Evolutionary conservation across 257 asterid genomes (phyloP), one percentile per base, ranked within the genome.

Genomic region (Parsonsia alboflavescens): DNA sequence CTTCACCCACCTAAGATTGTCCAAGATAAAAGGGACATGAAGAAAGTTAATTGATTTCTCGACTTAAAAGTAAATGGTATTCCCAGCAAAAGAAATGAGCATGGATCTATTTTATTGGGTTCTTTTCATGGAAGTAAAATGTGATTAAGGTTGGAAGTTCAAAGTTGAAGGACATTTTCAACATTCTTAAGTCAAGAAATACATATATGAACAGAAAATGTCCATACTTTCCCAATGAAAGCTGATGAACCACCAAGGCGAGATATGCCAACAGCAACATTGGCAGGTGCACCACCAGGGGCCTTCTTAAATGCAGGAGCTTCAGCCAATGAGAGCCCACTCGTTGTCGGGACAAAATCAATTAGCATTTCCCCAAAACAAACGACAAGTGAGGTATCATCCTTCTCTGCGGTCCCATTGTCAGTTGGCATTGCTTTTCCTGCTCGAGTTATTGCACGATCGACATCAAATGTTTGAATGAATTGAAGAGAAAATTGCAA

Each of bases 271-370:
- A 95, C 99, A 7, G 98, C 99, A 73, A 95, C 99, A 84, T 95
- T 95, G 67, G 99, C 99, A 41, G 99, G 98, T n/a, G 98, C 99
- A 68, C 99, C 99, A 48, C 99, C 99, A 10, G 97, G 91, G 63
- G 99, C 98, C 84, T 95, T 92, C 84, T 95, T 95, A 61, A 95
- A 95, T 21, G 97, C 97, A 4, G 98, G 93, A 65, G 98, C 96
- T 81, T 92, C 98, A n/a, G 96, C 89, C 74, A 95, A 80, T 48
- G 98, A 83, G 67, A 95, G 89, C 21, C 98, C 99, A 80, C 89
- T 95, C 0, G 78, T 72, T 46, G 99, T 92, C 6, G 99, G 99
- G 67, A 95, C 99, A 24, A 95, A 95, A 88, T 92, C 99, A 71
- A 95, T 95, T n/a, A 95, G 86, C 96, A 95, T 88, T 83, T 95